Base-by-base conservation (phyloP, 768 basidiomycete genomes). In the Trametes meyenii region DNA sequence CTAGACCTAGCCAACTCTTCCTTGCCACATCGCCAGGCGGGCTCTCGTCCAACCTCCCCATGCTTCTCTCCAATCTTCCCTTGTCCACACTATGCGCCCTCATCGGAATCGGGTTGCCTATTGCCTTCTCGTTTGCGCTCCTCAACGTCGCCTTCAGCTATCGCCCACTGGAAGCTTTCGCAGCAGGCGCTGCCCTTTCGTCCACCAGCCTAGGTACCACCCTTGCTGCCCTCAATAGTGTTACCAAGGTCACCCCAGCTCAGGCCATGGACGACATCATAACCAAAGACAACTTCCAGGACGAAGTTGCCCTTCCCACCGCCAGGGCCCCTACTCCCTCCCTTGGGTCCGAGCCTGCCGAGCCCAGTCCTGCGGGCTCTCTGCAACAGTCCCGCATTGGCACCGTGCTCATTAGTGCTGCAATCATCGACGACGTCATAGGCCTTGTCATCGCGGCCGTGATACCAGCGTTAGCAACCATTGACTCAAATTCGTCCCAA, bases 181-280 rank as follows among this genome's bases (percentile, higher is more conserved):
- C 83, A 0, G 84, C 85, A 0, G 87, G 87, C 0, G 84, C 85
- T 1, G 81, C 86, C 0, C 74, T 88, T 0, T 83, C 81, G 17
- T 83, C 85, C 0, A 89, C 87, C 0, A 85, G 84, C 0, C 77
- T 89, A 2, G 88, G 87, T 0, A 90, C 88, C 29, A 87, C 86
- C 0, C 78, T 89, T n/a, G 77, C 81, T 16, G 77, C 88, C 14
- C 75, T 89, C 29, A 77, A 75, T n/a, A 68, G 66, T 36, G 68
- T 71, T 4, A 50, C 29, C 1, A 23, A 44, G 12, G 36, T 5
- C 3, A 19, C 26, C 0, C 5, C 52, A 23, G 36, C 16, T 7
- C 10, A 2, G 17, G 7, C 1, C 33, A n/a, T 19, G 7, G 49
- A 50, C 10, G 24, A n/a, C 50, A 8, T 3, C 19, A 12, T 19